Conservation (phyloP, 306 rosid genomes). For the Casuarina cunninghamiana region DNA sequence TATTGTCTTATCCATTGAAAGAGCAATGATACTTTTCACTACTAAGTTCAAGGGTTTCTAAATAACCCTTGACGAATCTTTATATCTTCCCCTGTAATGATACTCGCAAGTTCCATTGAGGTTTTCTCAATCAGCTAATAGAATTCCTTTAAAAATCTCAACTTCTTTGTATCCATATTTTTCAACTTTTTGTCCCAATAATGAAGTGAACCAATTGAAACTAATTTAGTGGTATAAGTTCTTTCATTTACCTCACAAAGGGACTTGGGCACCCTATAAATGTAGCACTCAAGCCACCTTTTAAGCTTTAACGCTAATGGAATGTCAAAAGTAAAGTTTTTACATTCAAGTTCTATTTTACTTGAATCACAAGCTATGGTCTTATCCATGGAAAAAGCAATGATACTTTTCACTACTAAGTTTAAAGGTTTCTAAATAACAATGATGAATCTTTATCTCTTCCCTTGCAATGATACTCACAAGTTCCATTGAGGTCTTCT, state of each 20-base stretch:
- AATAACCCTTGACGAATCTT: neutral
- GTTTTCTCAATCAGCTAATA: fast-evolving
- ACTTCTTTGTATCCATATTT: constrained; percentile 5
- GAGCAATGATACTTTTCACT: neutral
- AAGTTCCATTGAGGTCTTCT: no score
- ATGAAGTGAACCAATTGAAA: constrained; percentile 31
- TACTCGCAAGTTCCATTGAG: neutral
- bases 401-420: no score
- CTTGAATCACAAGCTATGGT: no score
- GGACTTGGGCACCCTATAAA: constrained; percentile 24
- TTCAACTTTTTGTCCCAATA: neutral
- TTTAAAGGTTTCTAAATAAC: no score
- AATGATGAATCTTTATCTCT: no score
- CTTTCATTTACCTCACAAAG: constrained; percentile 15
- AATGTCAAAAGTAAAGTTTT: no score
- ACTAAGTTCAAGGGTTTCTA: neutral
- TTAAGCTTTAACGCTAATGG: no score
- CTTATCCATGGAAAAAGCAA: no score
- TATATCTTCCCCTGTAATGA: neutral
- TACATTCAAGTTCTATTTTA: no score
- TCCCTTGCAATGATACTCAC: no score
- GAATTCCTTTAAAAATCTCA: neutral
- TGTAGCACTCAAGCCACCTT: neutral
- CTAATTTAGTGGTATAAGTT: constrained; percentile 22
- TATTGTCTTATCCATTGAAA: no score